Evolutionary conservation across 2,329 filamentous ascomycete genomes (phyloP).

Genomic region (Venturia effusa): DNA sequence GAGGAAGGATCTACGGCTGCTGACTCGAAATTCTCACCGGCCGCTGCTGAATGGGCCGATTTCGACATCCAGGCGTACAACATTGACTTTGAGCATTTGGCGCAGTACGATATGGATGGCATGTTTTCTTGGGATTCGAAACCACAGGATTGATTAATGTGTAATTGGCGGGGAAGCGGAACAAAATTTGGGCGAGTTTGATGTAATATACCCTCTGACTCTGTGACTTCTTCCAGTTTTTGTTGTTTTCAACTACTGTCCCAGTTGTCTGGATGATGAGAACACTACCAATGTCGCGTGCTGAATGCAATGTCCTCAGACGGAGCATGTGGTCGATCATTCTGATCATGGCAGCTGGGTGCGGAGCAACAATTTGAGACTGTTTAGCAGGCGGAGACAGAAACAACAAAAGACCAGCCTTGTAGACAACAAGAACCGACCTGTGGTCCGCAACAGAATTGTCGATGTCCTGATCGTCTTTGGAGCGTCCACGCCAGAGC

Average conservation of each 20-base stretch:
- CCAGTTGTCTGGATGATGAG: too few relatives aligned
- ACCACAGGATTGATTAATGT: background rate
- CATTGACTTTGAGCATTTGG: background rate
- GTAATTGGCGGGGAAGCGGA: background rate
- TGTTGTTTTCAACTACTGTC: too few relatives aligned
- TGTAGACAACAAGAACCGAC: too few relatives aligned
- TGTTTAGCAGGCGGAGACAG: background rate
- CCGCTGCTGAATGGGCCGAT: background rate
- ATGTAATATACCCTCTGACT: too few relatives aligned
- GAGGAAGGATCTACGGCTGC: background rate
- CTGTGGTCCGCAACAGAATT: background rate
- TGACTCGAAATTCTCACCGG: background rate
- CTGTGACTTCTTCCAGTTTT: too few relatives aligned
- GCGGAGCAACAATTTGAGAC: background rate
- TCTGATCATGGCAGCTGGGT: too few relatives aligned
- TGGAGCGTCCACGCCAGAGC: background rate
- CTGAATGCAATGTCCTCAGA: too few relatives aligned
- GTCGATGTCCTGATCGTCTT: background rate
- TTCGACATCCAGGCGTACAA: constrained; percentile 1
- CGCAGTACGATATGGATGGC: constrained; percentile 1
- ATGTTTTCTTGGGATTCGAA: background rate
- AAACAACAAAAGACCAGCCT: too few relatives aligned
- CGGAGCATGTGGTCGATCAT: too few relatives aligned
- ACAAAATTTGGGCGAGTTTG: too few relatives aligned
- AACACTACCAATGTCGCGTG: too few relatives aligned